Conservation (phyloP, 2,329 filamentous ascomycete genomes). For the Diaporthe sp. region DNA sequence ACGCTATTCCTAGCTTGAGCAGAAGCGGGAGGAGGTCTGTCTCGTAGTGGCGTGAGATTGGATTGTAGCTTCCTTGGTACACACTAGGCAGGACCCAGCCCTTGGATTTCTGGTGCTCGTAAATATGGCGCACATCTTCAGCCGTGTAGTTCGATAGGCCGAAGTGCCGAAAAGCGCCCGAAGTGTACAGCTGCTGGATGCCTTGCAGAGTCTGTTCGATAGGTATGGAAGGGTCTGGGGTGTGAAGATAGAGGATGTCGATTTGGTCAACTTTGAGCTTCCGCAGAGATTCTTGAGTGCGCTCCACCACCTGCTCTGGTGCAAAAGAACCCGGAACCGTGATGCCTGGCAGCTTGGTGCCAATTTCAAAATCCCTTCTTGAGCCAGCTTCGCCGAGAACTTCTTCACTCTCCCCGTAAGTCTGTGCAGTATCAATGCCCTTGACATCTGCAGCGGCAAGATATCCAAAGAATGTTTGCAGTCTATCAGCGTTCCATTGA, state of each 20-base stretch:
- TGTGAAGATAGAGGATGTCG: constrained; percentile 26
- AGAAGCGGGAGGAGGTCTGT: constrained; percentile 58
- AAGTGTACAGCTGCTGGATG: constrained; percentile 52
- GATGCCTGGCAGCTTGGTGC: constrained; percentile 14
- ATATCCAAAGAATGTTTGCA: not conserved
- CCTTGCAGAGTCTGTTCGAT: constrained; percentile 55
- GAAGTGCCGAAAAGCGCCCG: constrained; percentile 56
- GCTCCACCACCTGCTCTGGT: not conserved
- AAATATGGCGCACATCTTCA: constrained; percentile 54
- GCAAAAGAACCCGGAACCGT: not conserved
- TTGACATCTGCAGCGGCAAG: not conserved
- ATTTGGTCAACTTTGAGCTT: constrained; percentile 44
- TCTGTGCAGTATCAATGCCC: constrained; percentile 13
- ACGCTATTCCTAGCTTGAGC: constrained; percentile 52
- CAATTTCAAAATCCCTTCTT: not conserved
- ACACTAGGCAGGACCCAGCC: constrained; percentile 58
- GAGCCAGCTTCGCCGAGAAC: not conserved
- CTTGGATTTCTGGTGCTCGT: constrained; percentile 53
- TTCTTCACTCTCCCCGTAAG: not conserved
- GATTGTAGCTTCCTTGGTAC: constrained; percentile 60
- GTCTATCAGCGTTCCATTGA: constrained; percentile 2
- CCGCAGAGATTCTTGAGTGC: constrained; percentile 47
- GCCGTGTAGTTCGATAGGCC: constrained; percentile 57
- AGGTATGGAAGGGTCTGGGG: constrained; percentile 47
- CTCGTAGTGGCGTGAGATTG: constrained; percentile 55